Evolutionary conservation across 306 rosid genomes (phyloP), one percentile per base, ranked within the genome.

Genomic region (Cicer pinnatifidum): DNA sequence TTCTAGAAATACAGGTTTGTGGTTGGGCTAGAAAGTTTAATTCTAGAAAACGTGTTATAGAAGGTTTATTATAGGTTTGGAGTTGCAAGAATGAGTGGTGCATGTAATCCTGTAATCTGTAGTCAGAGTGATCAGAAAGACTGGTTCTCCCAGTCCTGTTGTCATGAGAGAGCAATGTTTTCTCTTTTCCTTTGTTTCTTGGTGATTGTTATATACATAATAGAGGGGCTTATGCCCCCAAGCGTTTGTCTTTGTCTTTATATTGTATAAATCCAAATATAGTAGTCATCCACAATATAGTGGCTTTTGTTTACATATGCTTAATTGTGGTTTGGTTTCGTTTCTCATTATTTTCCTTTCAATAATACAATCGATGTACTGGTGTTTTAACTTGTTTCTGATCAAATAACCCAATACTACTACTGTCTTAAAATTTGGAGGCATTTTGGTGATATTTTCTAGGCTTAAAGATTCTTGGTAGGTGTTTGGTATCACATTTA

Each of bases 211-310:
- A 54, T 71, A 60, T 69, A 72, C 64, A 71, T 77, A 56, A 77
- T 51, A 74, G 75, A 73, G 83, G 86, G 72, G 69, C 81, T 28
- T 65, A 72, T 69, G 67, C 77, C 84, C 62, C 57, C 61, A 60
- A 37, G 84, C 85, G 77, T 38, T 69, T 60, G 59, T 45, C 23
- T 48, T 9, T 15, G 82, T 60, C 81, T 39, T 64, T 6, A 37
- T 57, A 52, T 51, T 83, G 84, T 80, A 75, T 77, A 84, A 84
- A 77, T 81, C 69, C 75, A 75, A 52, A 72, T 80, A 76, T 76
- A 62, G 54, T 76, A 15, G 70, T 43, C 41, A 74, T 75, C 70
- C 74, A 63, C 81, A 63, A 37, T 54, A 11, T 53, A 53, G 78
- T 77, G 82, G 54, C 38, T 76, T 75, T 41, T 53, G 9, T 65